A percentile compares a stretch with the other conserved stretches of the same genome.
Conservation (phyloP, 257 asterid species). For the Dorcoceras hygrometricum region DNA sequence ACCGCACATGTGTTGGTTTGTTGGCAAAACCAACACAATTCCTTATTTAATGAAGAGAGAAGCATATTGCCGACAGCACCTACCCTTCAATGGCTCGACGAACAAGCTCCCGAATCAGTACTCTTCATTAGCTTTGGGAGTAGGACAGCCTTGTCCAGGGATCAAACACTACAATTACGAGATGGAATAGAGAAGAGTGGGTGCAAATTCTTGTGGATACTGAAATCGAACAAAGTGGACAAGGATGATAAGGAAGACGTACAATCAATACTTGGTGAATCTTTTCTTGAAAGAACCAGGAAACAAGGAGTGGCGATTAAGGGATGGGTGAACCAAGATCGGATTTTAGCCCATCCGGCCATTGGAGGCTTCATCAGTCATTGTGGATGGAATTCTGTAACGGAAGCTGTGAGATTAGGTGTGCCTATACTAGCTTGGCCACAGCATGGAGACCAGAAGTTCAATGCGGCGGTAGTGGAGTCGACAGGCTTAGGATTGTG, state of each 20-base stretch:
- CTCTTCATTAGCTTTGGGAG: constrained; percentile 47
- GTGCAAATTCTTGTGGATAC: constrained; percentile 41
- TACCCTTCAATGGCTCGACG: constrained; percentile 45
- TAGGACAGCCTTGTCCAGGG: constrained; percentile 39
- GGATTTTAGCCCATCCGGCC: constrained; percentile 36
- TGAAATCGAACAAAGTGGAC: constrained; percentile 47
- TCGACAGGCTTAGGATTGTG: constrained; percentile 37
- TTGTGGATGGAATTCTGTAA: constrained; percentile 48
- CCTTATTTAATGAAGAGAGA: too few relatives aligned
- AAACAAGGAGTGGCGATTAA: constrained; percentile 31
- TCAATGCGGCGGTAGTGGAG: constrained; percentile 40
- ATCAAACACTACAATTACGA: constrained; percentile 38
- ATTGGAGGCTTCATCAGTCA: constrained; percentile 46
- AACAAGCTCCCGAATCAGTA: constrained; percentile 38
- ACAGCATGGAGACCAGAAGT: constrained; percentile 39
- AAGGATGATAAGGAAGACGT: constrained; percentile 35
- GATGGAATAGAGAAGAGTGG: constrained; percentile 35
- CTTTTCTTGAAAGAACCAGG: constrained; percentile 33
- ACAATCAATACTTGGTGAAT: constrained; percentile 29
- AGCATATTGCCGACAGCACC: too few relatives aligned
- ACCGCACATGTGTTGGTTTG: too few relatives aligned
- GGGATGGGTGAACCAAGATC: constrained; percentile 49
- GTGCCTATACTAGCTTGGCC: constrained; percentile 54
- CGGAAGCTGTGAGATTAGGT: constrained; percentile 40
- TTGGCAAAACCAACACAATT: too few relatives aligned